These are phyloP conservation scores for Spergularia bocconei DNA, from an alignment of 148 eudicot species.

Conservation along the genomic window DNA sequence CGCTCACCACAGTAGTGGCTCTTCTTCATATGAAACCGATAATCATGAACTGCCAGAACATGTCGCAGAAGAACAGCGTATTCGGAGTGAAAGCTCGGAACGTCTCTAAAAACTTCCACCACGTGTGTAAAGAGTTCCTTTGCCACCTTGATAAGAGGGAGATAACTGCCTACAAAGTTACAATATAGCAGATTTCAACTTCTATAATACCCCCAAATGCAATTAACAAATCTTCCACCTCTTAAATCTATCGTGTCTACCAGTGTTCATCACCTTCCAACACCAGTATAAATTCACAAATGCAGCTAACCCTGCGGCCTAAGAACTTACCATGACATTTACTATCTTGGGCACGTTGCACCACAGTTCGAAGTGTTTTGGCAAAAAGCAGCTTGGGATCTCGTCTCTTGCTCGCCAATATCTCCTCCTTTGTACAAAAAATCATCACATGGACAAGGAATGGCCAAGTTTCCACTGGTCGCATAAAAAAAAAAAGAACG, in stretches of 20 bases:
- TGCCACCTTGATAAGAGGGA: conserved; percentile 62
- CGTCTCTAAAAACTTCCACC: conserved; percentile 71
- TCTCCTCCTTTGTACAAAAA: conserved; percentile 61
- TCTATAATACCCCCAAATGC: not conserved
- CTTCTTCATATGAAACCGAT: conserved; percentile 77
- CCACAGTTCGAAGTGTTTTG: conserved; percentile 70
- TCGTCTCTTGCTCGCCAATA: conserved; percentile 72
- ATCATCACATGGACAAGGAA: conserved; percentile 64
- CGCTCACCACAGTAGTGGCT: conserved; percentile 75
- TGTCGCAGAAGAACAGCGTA: conserved; percentile 74
- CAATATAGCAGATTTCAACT: not conserved
- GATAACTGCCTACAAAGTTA: conserved; percentile 44
- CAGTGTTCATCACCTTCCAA: not conserved
- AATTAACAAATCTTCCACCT: not conserved
- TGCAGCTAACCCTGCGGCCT: conserved; percentile 17
- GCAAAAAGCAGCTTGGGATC: conserved; percentile 71
- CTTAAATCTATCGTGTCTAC: not conserved
- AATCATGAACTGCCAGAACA: conserved; percentile 59
- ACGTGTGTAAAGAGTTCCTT: conserved; percentile 76
- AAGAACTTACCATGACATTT: conserved; percentile 44
- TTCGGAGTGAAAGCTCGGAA: conserved; percentile 85
- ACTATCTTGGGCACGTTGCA: conserved; percentile 74
- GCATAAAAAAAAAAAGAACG: not conserved
- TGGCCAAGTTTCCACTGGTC: conserved; percentile 93
- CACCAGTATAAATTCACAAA: not conserved